A percentile compares a stretch with the other conserved stretches of the same genome.
Evolutionary conservation across 176 grass and related monocot species (phyloP).

Genomic region (Raddia guianensis): DNA sequence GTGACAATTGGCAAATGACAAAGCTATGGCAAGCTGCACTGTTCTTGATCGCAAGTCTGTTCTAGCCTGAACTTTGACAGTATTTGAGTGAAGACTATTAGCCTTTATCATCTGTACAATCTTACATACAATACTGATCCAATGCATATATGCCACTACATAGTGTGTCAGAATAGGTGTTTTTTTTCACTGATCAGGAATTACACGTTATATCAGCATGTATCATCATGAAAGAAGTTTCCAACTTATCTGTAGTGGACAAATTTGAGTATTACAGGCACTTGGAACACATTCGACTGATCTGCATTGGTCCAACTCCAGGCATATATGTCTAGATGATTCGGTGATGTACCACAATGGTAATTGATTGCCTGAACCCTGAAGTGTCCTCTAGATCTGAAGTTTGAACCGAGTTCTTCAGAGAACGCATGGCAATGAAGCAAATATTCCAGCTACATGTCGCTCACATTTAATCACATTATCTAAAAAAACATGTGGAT

Average conservation of each 20-base stretch:
- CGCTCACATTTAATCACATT: neutral
- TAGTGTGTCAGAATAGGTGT: neutral
- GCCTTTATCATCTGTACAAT: too few species aligned
- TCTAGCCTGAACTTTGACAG: neutral
- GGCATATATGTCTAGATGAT: neutral
- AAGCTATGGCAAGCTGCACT: neutral
- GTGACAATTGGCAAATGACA: neutral
- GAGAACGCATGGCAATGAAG: neutral
- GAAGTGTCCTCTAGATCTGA: slow-evolving; percentile 12
- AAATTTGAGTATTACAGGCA: neutral
- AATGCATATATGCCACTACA: neutral
- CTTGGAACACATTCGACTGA: neutral
- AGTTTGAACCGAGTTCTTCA: slow-evolving; percentile 28
- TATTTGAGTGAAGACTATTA: too few species aligned
- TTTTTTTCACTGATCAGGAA: neutral
- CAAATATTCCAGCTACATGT: neutral
- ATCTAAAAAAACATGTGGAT: too few species aligned
- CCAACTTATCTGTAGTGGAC: neutral
- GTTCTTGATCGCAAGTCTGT: neutral
- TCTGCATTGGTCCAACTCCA: neutral
- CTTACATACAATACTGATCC: neutral
- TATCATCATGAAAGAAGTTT: neutral
- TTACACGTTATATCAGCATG: neutral
- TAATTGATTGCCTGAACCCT: too few species aligned
- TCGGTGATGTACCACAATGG: neutral